Conservation (phyloP, 2,329 filamentous ascomycete genomes). For the Fusarium falciforme region DNA sequence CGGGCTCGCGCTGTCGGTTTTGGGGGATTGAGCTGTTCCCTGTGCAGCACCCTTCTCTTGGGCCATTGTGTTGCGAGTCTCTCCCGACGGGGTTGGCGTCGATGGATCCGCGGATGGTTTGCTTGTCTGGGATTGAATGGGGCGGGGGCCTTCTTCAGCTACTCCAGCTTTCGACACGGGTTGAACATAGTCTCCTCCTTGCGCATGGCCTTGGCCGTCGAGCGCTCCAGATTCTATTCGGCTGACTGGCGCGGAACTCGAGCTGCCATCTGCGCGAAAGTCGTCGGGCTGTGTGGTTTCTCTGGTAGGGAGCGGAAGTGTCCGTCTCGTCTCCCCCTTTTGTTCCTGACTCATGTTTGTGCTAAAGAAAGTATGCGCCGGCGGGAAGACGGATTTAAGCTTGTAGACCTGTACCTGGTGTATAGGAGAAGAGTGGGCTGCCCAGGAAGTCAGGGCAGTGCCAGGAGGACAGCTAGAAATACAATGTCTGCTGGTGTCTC, state of each 20-base stretch:
- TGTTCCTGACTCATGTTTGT: constrained; percentile 20
- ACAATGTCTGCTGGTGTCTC: background rate
- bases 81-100: background rate
- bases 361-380: constrained; percentile 13
- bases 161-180: background rate
- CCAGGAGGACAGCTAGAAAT: background rate
- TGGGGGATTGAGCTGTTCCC: constrained; percentile 5
- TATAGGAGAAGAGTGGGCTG: background rate
- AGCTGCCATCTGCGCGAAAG: background rate
- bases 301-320: constrained; percentile 12
- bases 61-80: background rate
- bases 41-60: constrained; percentile 10
- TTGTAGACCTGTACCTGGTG: background rate
- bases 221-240: background rate
- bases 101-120: background rate
- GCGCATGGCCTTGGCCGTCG: background rate
- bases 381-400: constrained; percentile 32
- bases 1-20: background rate
- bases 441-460: background rate
- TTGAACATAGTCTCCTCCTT: background rate
- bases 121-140: background rate
- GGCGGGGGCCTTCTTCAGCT: background rate
- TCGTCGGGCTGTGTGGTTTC: constrained; percentile 12
- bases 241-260: background rate
- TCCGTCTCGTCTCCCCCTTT: constrained; percentile 11